Percentiles rank a stretch among this genome's conserved stretches.
Conservation (phyloP, 768 basidiomycete genomes). For the Xerocomus potaroensis region DNA sequence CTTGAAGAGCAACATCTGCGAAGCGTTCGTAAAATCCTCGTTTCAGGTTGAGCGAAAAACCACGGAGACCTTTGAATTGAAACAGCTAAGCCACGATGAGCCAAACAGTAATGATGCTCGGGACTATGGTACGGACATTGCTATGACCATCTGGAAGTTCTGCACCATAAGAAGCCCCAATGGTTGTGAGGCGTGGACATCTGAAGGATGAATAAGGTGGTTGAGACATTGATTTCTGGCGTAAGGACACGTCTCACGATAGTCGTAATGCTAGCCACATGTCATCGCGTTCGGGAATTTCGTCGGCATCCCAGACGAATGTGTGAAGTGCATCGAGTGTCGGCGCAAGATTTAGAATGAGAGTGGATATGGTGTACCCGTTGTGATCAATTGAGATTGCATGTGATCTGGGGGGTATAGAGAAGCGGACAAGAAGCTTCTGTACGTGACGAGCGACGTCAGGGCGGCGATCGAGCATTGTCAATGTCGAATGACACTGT, state of each 20-base stretch:
- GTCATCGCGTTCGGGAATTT: slow-evolving; percentile 58
- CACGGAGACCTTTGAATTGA: slow-evolving; percentile 58
- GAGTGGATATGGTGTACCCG: slow-evolving; percentile 41
- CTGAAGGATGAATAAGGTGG: slow-evolving; percentile 34
- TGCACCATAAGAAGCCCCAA: slow-evolving; percentile 61
- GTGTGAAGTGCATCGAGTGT: slow-evolving; percentile 60
- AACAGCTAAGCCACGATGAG: slow-evolving; percentile 47
- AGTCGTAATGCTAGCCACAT: slow-evolving; percentile 75
- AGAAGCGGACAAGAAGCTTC: slow-evolving; percentile 45
- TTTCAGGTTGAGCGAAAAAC: slow-evolving; percentile 60
- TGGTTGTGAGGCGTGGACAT: slow-evolving; percentile 59
- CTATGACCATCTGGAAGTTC: slow-evolving; percentile 55
- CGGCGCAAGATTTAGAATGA: slow-evolving; percentile 47
- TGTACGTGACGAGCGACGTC: slow-evolving; percentile 66
- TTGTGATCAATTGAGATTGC: slow-evolving; percentile 9
- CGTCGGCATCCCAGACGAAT: slow-evolving; percentile 72
- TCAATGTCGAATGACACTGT: slow-evolving; percentile 62
- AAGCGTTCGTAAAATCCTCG: slow-evolving; percentile 59
- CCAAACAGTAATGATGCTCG: background rate
- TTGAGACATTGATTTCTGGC: background rate
- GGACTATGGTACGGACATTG: slow-evolving; percentile 44
- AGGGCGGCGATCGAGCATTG: slow-evolving; percentile 54
- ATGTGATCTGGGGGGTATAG: slow-evolving; percentile 27
- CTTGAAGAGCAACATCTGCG: slow-evolving; percentile 49
- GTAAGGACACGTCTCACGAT: slow-evolving; percentile 41